phyloP scores from a whole-genome alignment of 1,284 basidiomycete genomes.

The Albatrellus sp. region DNA sequence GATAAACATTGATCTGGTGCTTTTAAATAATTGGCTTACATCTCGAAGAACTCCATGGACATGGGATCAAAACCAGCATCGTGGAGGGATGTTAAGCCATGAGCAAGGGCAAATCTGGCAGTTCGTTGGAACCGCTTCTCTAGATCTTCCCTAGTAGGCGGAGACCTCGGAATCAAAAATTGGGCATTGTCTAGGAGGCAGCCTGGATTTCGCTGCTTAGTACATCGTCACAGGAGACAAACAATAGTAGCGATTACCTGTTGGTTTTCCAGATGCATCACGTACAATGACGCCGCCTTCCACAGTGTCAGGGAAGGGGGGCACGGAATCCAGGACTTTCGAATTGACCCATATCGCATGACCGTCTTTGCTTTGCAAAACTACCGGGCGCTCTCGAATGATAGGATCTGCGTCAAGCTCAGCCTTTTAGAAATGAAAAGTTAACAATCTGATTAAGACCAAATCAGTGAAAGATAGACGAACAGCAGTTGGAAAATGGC shows the following conservation, averaged over 20 bases:
- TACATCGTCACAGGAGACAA: background rate
- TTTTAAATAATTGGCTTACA: constrained; percentile 26
- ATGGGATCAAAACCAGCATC: constrained; percentile 66
- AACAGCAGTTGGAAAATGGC: constrained; percentile 68
- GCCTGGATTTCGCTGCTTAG: constrained; percentile 26
- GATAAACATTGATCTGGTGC: background rate
- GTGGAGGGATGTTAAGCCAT: constrained; percentile 73
- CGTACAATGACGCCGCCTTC: constrained; percentile 77
- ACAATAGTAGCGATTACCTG: constrained; percentile 37
- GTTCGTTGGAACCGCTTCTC: constrained; percentile 51
- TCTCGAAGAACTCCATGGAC: constrained; percentile 64
- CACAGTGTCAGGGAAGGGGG: constrained; percentile 50
- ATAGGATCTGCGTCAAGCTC: constrained; percentile 63
- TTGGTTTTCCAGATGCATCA: constrained; percentile 57
- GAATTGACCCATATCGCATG: constrained; percentile 83
- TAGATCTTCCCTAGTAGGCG: constrained; percentile 52
- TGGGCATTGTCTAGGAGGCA: constrained; percentile 66
- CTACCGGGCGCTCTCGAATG: constrained; percentile 54
- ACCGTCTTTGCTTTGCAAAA: constrained; percentile 77
- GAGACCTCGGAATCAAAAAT: constrained; percentile 48
- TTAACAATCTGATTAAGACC: constrained; percentile 1
- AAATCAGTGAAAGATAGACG: constrained; percentile 14
- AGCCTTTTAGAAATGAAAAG: constrained; percentile 27
- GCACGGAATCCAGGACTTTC: constrained; percentile 42
- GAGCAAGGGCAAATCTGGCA: constrained; percentile 52